Base-by-base conservation (phyloP, 1,284 basidiomycete genomes). In the Megacollybia platyphylla region DNA sequence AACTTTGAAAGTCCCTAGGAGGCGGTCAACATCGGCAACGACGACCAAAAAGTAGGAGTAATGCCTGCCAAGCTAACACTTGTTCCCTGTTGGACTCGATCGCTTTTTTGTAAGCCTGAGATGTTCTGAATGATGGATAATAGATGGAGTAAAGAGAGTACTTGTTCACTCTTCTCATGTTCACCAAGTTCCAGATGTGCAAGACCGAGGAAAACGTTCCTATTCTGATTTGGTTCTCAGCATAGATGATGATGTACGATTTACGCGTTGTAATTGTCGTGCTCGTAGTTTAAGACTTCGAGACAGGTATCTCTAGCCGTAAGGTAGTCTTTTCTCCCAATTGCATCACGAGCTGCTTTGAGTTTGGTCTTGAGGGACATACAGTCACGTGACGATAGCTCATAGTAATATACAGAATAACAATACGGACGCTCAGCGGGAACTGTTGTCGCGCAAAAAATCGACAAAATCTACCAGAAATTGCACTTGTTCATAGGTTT, bases 401-500 rank as follows among this genome's bases (percentile, higher is more conserved):
- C n/a, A n/a, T 15, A 15, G 15, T 24, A 24, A 24, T 24, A 24
- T 24, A 24, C 20, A 24, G 20, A 24, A 24, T 24, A 24, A 24
- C 20, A 24, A 24, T 24, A 24, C 20, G 20, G 20, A 5, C 3
- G 20, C 20, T 24, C 20, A 24, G 20, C 20, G 20, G 20, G 32
- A 34, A 34, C n/a, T 7, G 10, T 41, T 50, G 17, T 38, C 49
- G 50, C 76, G 61, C 46, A 89, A 56, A 63, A 76, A 79, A 30
- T 79, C 73, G 2, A 91, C 76, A 59, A 83, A 96, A 30, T 85
- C 79, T 4, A 82, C 72, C 43, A 96, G 60, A 57, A 93, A 94
- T 51, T 73, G 70, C 13, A 93, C 92, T 59, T 96, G 91, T 57
- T 94, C 88, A 56, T 84, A 83, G 6, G 87, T 92, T 61, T 96